Evolutionary conservation across 164 flowering plant species (phyloP).

Genomic region (Brasenia schreberi): DNA sequence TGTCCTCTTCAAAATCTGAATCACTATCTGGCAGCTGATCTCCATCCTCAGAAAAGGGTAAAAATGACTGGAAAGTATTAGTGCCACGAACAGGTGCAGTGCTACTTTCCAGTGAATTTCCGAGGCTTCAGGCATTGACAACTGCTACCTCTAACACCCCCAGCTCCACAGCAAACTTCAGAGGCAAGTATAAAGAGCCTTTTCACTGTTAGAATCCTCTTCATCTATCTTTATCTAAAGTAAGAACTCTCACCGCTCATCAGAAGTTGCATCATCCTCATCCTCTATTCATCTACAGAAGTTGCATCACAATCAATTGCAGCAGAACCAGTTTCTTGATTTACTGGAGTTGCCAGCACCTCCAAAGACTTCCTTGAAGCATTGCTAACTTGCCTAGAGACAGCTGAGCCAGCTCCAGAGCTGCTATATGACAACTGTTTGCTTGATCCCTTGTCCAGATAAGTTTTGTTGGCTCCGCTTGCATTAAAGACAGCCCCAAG

Average conservation of each 20-base stretch:
- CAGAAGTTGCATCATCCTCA: conserved; percentile 99
- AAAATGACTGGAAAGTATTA: conserved; percentile 46
- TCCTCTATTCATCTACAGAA: conserved; percentile 91
- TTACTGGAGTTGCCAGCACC: conserved; percentile 45
- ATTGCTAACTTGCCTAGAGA: conserved; percentile 31
- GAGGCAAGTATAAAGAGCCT: conserved; percentile 89
- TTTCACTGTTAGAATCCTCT: conserved; percentile 76
- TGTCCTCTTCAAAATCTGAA: conserved; percentile 83
- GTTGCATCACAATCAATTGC: conserved; percentile 89
- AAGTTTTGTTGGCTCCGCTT: conserved; percentile 40
- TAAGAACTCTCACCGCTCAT: conserved; percentile 90
- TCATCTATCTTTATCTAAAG: conserved; percentile 92
- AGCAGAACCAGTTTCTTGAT: conserved; percentile 47
- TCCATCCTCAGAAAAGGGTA: conserved; percentile 65
- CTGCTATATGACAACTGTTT: conserved; percentile 33
- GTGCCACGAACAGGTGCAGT: conserved; percentile 29
- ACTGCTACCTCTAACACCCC: conserved; percentile 92
- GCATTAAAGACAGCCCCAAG: conserved; percentile 48
- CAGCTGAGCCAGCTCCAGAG: conserved; percentile 30
- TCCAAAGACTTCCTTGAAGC: conserved; percentile 46
- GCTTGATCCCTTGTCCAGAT: conserved; percentile 29
- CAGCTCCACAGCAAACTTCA: conserved; percentile 98
- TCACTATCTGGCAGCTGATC: conserved; percentile 81
- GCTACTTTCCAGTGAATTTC: conserved; percentile 45
- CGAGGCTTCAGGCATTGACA: conserved; percentile 98